phyloP scores from a whole-genome alignment of 1,284 basidiomycete species.

The Papiliotrema fonsecae region DNA sequence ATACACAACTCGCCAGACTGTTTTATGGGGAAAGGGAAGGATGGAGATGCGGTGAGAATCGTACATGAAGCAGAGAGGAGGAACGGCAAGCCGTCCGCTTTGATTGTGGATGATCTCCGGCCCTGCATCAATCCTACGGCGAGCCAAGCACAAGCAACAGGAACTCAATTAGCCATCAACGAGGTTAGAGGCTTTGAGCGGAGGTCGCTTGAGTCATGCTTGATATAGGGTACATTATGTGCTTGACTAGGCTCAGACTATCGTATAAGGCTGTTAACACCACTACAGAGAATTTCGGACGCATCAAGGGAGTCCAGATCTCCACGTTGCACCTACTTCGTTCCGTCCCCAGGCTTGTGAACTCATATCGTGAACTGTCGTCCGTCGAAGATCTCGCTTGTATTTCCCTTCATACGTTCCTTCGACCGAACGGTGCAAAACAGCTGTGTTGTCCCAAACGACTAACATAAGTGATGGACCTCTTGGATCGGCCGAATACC shows the following conservation, averaged over 20 bases:
- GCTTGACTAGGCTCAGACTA: no score
- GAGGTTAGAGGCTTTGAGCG: no score
- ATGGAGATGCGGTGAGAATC: slow-evolving; percentile 57
- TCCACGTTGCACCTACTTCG: slow-evolving; percentile 17
- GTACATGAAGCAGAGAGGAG: slow-evolving; percentile 51
- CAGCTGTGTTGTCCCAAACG: slow-evolving; percentile 23
- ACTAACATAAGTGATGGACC: slow-evolving; percentile 8
- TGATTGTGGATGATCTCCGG: slow-evolving; percentile 53
- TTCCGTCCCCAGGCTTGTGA: slow-evolving; percentile 20
- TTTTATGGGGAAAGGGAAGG: slow-evolving; percentile 55
- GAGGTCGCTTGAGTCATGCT: no score
- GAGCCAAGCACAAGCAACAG: slow-evolving; percentile 12
- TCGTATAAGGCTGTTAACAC: no score
- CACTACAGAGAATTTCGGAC: no score
- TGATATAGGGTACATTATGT: no score
- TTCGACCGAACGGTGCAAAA: slow-evolving; percentile 12
- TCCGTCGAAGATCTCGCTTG: slow-evolving; percentile 18
- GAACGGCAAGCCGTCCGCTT: slow-evolving; percentile 53
- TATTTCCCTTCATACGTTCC: slow-evolving; percentile 15
- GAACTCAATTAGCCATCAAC: slow-evolving; percentile 21
- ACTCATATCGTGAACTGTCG: slow-evolving; percentile 19
- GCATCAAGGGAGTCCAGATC: slow-evolving; percentile 15
- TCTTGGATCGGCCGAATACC: neutral
- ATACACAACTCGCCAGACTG: slow-evolving; percentile 57
- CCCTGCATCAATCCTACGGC: slow-evolving; percentile 28